Conservation (phyloP, 495 filamentous ascomycete genomes). For the Lepraria neglecta region DNA sequence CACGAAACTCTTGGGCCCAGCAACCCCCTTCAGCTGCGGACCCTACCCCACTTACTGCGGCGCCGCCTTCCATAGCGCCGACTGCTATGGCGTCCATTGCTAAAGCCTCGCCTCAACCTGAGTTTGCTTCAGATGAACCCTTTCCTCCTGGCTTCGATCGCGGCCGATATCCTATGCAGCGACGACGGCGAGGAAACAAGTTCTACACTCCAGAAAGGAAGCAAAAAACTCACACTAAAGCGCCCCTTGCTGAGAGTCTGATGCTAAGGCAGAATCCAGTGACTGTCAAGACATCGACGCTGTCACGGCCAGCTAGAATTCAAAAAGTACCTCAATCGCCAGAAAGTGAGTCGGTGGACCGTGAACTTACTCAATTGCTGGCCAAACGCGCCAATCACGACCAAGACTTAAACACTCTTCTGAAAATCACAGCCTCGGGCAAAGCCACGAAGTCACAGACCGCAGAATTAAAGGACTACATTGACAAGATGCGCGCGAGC, state of each 20-base stretch:
- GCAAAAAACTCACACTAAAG: not conserved
- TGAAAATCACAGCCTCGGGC: not conserved
- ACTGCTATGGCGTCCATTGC: too few relatives aligned
- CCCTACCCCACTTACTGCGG: not conserved
- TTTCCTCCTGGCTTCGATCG: slow-evolving; percentile 22
- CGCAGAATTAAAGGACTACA: not conserved
- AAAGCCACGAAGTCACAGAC: not conserved
- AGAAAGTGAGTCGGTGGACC: not conserved
- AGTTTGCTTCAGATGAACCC: slow-evolving; percentile 3
- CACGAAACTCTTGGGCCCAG: not conserved
- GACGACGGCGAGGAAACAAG: slow-evolving; percentile 22
- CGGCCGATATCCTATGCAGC: slow-evolving; percentile 19
- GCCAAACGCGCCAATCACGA: not conserved
- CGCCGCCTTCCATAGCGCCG: not conserved
- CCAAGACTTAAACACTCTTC: not conserved
- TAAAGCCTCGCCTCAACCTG: not conserved
- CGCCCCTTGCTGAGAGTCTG: not conserved
- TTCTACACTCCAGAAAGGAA: slow-evolving; percentile 10
- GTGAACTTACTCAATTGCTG: not conserved
- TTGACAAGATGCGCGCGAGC: not conserved
- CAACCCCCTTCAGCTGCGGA: not conserved
- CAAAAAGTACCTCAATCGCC: not conserved
- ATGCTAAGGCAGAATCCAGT: not conserved
- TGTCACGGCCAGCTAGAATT: not conserved
- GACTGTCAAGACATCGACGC: not conserved